A percentile compares a stretch with the other conserved stretches of the same genome.
Evolutionary conservation across 257 asterid genomes (phyloP).

Genomic region (Nicotiana benthamiana): DNA sequence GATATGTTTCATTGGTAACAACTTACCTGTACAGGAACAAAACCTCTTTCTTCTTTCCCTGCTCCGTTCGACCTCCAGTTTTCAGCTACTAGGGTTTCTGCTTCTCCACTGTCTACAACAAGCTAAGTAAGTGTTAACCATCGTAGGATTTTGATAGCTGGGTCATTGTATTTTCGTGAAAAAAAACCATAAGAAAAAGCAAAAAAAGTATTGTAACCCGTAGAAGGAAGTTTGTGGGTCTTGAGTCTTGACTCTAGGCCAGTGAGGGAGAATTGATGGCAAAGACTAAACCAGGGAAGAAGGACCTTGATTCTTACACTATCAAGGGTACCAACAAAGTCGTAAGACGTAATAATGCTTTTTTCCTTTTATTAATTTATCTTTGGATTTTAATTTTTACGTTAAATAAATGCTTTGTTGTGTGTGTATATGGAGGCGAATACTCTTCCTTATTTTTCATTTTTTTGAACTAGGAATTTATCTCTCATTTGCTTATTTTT

Average conservation of each 20-base stretch:
- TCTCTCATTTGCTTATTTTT: too few species aligned
- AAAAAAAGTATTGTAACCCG: neutral
- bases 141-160: neutral
- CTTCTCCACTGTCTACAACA: neutral
- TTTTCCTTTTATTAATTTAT: too few species aligned
- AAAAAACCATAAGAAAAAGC: neutral
- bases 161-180: neutral
- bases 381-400: too few species aligned
- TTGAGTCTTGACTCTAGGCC: neutral
- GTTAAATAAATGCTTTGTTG: too few species aligned
- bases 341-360: slow-evolving; percentile 48
- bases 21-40: neutral
- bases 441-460: too few species aligned
- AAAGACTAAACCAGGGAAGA: slow-evolving; percentile 94
- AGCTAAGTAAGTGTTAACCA: too few species aligned
- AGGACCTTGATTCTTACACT: slow-evolving; percentile 78
- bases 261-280: slow-evolving; percentile 42
- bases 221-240: neutral
- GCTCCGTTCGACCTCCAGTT: neutral
- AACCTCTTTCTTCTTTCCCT: neutral
- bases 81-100: neutral
- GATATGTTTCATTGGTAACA: too few species aligned
- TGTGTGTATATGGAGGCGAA: too few species aligned
- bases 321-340: slow-evolving; percentile 88
- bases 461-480: too few species aligned